Percentiles rank a stretch among this genome's conserved stretches.
phyloP scores from a whole-genome alignment of 148 eudicot genomes.

The Diospyros lotus region DNA sequence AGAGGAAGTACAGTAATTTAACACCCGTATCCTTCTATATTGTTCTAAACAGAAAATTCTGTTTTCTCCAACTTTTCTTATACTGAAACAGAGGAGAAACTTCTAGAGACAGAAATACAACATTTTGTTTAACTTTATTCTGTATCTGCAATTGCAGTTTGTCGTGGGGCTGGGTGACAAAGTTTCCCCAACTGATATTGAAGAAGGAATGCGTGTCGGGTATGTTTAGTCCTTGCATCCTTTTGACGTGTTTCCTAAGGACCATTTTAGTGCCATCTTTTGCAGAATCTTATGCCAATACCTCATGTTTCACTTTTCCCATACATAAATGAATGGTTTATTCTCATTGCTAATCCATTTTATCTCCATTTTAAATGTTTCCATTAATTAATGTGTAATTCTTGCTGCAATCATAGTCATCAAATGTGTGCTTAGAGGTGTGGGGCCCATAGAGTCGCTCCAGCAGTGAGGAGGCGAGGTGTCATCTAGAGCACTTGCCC shows the following conservation, averaged over 20 bases:
- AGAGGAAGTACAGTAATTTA: not conserved
- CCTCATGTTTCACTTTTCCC: not conserved
- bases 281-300: not conserved
- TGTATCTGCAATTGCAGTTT: slow-evolving; percentile 50
- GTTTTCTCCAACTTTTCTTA: not conserved
- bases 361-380: not conserved
- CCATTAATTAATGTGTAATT: not conserved
- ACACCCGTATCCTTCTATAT: not conserved
- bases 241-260: not conserved
- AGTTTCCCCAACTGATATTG: slow-evolving; percentile 98
- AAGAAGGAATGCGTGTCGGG: slow-evolving; percentile 99
- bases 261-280: not conserved
- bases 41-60: not conserved
- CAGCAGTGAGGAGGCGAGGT: too few relatives aligned
- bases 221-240: slow-evolving; percentile 28
- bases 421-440: not conserved
- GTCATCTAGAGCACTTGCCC: too few relatives aligned
- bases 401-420: not conserved
- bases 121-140: slow-evolving; percentile 15
- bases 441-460: too few relatives aligned
- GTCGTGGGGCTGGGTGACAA: slow-evolving; percentile 98
- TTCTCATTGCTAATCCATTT: not conserved
- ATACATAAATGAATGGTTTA: not conserved
- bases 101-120: not conserved
- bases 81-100: not conserved